A percentile compares a stretch with the other conserved stretches of the same genome.
Evolutionary conservation across 2,329 filamentous ascomycete species (phyloP).

Genomic region (Sporothrix luriei): DNA sequence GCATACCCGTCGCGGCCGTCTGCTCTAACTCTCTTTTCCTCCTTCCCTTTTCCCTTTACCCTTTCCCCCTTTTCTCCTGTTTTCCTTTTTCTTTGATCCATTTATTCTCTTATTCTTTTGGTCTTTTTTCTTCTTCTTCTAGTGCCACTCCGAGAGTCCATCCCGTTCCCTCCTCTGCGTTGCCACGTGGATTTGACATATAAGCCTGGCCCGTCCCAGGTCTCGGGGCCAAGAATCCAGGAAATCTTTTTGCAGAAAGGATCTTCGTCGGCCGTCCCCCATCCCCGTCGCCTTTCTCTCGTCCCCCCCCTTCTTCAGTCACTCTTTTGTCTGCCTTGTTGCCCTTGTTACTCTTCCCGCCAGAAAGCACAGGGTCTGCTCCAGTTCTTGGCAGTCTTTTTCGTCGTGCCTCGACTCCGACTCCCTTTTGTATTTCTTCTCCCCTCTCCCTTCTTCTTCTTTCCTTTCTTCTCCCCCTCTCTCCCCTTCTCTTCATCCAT

Average conservation of each 20-base stretch:
- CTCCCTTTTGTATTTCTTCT: constrained; percentile 1
- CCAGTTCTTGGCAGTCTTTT: background rate
- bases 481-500: background rate
- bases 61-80: background rate
- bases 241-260: constrained; percentile 26
- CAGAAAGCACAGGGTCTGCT: constrained; percentile 15
- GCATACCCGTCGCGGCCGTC: constrained; percentile 17
- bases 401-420: constrained; percentile 5
- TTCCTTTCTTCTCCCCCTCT: background rate
- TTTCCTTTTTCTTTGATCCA: too few species aligned
- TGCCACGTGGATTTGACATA: constrained; percentile 29
- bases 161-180: constrained; percentile 3
- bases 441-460: background rate
- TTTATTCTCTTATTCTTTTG: background rate
- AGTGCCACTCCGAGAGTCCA: background rate
- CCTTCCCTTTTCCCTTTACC: too few species aligned
- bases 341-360: background rate
- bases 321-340: constrained; percentile 1
- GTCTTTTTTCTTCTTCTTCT: constrained; percentile 2
- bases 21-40: background rate
- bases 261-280: constrained; percentile 29
- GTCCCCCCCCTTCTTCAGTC: background rate
- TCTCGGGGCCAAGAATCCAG: background rate
- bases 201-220: constrained; percentile 10
- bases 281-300: background rate